These are phyloP conservation scores for Leptodermis oblonga DNA, from an alignment of 257 asterid species.

Conservation along the genomic window DNA sequence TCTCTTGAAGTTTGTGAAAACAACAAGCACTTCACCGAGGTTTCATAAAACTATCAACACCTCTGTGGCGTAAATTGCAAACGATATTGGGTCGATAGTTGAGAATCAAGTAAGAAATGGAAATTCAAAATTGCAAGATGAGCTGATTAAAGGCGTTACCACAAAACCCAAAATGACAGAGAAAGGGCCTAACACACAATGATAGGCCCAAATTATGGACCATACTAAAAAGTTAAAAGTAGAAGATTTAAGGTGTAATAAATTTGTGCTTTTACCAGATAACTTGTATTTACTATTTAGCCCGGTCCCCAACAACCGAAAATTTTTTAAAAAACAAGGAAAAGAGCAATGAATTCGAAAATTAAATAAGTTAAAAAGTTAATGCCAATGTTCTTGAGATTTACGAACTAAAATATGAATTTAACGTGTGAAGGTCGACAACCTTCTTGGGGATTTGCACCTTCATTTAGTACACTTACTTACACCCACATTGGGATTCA, in stretches of 20 bases:
- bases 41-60: no score
- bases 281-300: no score
- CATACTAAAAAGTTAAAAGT: neutral
- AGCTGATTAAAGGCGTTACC: neutral
- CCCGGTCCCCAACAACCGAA: no score
- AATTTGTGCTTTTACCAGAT: neutral
- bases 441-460: constrained; percentile 28
- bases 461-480: constrained; percentile 13
- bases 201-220: neutral
- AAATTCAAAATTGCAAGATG: no score
- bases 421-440: constrained; percentile 19
- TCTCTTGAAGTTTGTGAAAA: no score
- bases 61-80: no score
- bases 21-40: no score
- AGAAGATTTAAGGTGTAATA: no score
- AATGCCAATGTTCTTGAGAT: constrained; percentile 16
- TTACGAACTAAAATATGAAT: constrained; percentile 7
- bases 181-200: neutral
- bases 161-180: neutral
- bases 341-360: constrained; percentile 3
- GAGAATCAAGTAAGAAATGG: no score
- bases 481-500: constrained; percentile 22
- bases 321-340: no score
- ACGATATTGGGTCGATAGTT: no score
- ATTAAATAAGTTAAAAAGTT: neutral